A percentile compares a stretch with the other conserved stretches of the same genome.
phyloP scores from a whole-genome alignment of 345 rosid species.

The Microcos paniculata region DNA sequence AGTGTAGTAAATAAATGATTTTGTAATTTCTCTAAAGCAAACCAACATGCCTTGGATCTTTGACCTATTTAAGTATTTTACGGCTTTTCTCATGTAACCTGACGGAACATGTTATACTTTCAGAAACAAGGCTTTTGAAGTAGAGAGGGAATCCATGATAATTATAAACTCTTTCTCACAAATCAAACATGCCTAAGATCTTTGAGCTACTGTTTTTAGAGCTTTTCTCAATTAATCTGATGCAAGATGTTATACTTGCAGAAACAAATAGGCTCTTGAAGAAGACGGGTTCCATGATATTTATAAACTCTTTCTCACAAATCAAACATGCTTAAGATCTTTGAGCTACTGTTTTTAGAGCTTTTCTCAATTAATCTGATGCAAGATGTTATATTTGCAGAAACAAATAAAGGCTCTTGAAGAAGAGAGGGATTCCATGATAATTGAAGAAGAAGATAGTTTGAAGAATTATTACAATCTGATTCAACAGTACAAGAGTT shows the following conservation, averaged over 20 bases:
- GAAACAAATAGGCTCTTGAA: constrained; percentile 69
- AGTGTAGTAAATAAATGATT: neutral
- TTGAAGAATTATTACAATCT: constrained; percentile 75
- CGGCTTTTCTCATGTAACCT: constrained; percentile 5
- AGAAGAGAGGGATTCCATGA: constrained; percentile 86
- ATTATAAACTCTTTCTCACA: neutral
- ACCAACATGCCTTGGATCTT: neutral
- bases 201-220: constrained; percentile 1
- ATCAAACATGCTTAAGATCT: neutral
- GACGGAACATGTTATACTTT: constrained; percentile 20
- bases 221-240: constrained; percentile 9
- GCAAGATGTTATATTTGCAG: constrained; percentile 41
- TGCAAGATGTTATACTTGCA: constrained; percentile 32
- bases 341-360: neutral
- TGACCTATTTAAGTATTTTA: neutral
- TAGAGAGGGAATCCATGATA: constrained; percentile 37
- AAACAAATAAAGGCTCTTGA: constrained; percentile 71
- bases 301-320: neutral
- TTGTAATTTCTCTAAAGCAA: neutral
- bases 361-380: constrained; percentile 16
- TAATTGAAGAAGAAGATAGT: constrained; percentile 93
- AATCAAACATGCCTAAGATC: neutral
- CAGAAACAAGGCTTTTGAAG: constrained; percentile 72
- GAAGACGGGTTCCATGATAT: constrained; percentile 41
- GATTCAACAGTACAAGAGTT: constrained; percentile 64